phyloP scores from a whole-genome alignment of 257 asterid genomes.

The Solanum arcanum region DNA sequence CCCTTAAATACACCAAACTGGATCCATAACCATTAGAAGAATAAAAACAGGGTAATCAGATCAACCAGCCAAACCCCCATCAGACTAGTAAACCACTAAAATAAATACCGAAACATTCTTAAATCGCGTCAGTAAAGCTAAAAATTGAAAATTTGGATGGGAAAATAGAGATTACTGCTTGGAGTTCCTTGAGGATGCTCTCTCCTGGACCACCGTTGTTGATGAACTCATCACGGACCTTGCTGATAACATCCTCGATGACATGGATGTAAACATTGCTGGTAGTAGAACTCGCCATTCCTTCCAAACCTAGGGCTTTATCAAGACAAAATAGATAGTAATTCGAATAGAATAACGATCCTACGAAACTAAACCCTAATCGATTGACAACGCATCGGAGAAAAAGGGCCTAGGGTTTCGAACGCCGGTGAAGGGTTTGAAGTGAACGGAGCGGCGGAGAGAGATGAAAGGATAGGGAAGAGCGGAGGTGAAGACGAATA shows the following conservation, averaged over 20 bases:
- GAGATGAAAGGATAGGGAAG: not conserved
- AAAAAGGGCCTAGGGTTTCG: constrained; percentile 10
- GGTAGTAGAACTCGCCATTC: constrained; percentile 70
- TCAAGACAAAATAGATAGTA: not conserved
- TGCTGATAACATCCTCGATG: constrained; percentile 87
- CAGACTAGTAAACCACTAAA: not conserved
- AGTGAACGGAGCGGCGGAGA: not conserved
- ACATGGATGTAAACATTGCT: constrained; percentile 71
- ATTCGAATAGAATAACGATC: not conserved
- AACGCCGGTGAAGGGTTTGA: constrained; percentile 4
- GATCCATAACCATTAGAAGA: constrained; percentile 2
- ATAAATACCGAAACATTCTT: not conserved
- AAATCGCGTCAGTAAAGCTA: not conserved
- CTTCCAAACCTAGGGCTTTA: not conserved
- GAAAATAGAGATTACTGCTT: constrained; percentile 48
- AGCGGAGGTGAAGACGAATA: constrained; percentile 25
- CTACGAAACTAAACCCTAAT: not conserved
- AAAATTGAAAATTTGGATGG: not conserved
- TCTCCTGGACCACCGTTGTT: constrained; percentile 86
- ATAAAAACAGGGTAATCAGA: constrained; percentile 4
- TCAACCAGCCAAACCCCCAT: not conserved
- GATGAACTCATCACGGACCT: constrained; percentile 75
- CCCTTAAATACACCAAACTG: constrained; percentile 6
- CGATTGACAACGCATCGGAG: not conserved
- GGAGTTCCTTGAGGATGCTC: constrained; percentile 70